These are phyloP conservation scores for Cutaneotrichosporon dermatis DNA, from an alignment of 1,284 basidiomycete genomes.

Conservation along the genomic window DNA sequence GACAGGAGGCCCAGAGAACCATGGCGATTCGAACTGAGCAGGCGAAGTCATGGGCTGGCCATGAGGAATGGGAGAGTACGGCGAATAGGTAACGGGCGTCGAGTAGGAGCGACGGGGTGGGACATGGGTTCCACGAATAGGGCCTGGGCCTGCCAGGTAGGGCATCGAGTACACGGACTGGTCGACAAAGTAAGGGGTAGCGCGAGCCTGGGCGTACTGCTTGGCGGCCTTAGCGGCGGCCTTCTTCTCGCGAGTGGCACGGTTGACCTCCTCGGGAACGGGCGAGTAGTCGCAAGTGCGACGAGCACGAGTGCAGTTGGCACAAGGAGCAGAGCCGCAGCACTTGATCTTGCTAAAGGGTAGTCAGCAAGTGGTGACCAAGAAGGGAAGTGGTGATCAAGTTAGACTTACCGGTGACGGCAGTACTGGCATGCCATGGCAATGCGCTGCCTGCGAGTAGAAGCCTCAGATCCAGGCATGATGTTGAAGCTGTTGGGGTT, in stretches of 20 bases:
- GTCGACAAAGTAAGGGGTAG: constrained; percentile 33
- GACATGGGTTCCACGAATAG: constrained; percentile 25
- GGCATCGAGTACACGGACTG: constrained; percentile 31
- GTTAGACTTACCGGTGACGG: constrained; percentile 40
- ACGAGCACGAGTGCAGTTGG: constrained; percentile 45
- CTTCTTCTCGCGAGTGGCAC: constrained; percentile 45
- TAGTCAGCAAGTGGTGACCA: constrained; percentile 1
- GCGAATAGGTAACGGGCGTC: constrained; percentile 27
- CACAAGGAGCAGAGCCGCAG: constrained; percentile 43
- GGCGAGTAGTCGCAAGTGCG: constrained; percentile 46
- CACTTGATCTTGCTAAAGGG: constrained; percentile 47
- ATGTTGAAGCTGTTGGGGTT: constrained; percentile 10
- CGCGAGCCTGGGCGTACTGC: constrained; percentile 22
- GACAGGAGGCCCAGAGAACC: constrained; percentile 26
- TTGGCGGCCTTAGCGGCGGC: constrained; percentile 40
- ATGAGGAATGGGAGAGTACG: constrained; percentile 28
- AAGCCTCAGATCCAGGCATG: constrained; percentile 24
- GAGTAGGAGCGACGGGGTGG: constrained; percentile 36
- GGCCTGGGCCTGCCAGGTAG: constrained; percentile 24
- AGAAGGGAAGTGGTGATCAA: no score
- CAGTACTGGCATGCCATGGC: constrained; percentile 48
- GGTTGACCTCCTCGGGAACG: constrained; percentile 47
- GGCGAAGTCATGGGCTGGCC: constrained; percentile 34
- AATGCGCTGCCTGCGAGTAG: constrained; percentile 38
- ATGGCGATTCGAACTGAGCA: constrained; percentile 36